Conservation (phyloP, 2,329 filamentous ascomycete genomes). For the Coleophoma crateriformis region DNA sequence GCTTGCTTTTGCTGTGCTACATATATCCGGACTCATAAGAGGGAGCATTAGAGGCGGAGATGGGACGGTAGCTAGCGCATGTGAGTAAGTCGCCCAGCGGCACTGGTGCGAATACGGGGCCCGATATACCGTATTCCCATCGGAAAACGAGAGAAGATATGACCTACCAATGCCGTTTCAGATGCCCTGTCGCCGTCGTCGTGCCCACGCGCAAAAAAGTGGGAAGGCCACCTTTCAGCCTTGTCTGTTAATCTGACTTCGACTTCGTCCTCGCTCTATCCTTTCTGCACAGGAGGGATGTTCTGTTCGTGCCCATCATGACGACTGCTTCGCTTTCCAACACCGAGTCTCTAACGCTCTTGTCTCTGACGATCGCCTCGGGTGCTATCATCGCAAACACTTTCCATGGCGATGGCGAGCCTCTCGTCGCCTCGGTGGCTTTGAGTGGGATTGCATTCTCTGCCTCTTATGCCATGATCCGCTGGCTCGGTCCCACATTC, state of each 20-base stretch:
- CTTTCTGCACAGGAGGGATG: not conserved
- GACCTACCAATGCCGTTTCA: no score
- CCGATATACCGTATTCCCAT: no score
- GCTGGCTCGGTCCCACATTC: slow-evolving; percentile 89
- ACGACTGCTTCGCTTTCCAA: slow-evolving; percentile 37
- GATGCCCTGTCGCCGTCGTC: no score
- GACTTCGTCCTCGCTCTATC: not conserved
- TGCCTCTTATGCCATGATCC: slow-evolving; percentile 77
- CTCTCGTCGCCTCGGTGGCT: slow-evolving; percentile 80
- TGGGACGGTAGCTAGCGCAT: no score
- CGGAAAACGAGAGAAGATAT: no score
- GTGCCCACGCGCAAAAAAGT: no score
- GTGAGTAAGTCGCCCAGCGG: no score
- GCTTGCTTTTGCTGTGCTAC: not conserved
- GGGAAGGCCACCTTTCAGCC: not conserved
- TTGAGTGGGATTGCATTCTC: slow-evolving; percentile 82
- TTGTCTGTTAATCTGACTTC: not conserved
- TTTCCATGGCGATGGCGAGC: slow-evolving; percentile 77
- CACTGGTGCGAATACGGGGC: no score
- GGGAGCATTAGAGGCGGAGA: no score
- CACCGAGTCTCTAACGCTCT: slow-evolving; percentile 46
- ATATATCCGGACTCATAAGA: no score
- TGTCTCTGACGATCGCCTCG: slow-evolving; percentile 63
- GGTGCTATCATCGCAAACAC: slow-evolving; percentile 73
- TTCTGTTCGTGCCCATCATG: slow-evolving; percentile 3